Evolutionary conservation across 2,329 filamentous ascomycete species (phyloP), one percentile per base, ranked within the genome.

Genomic region (Nectriaceae sp.): DNA sequence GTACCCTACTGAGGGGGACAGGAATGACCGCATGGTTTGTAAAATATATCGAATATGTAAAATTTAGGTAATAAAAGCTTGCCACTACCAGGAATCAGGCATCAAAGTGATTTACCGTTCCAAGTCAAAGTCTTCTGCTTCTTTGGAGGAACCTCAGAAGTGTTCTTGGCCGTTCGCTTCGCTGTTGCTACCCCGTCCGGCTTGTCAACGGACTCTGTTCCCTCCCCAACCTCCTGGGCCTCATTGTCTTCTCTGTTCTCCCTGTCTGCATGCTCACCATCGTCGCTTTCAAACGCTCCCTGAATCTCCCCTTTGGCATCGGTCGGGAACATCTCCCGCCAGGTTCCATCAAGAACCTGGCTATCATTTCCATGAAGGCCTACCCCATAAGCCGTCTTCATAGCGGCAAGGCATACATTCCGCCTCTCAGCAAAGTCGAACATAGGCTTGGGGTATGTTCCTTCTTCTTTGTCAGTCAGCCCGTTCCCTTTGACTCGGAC

Each of bases 361-460:
- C 76, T 65, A 62, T 88, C 76, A 53, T 87, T 75, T 0, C 88
- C 88, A 59, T 86, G 77, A 20, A 91, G 60, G 0, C 82, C 81
- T 1, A 87, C 75, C 5, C 73, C 64, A 64, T 90, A 91, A 0
- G 87, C 88, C 39, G 77, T 76, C 72, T 90, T 90, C 80, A 90
- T 84, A 0, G 79, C 82, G 35, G 78, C 69, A 1, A 91, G 70
- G 59, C 88, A 91, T 3, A 80, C 69, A 5, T 77, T 73, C 44
- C 85, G 77, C 56, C 84, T 72, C 63, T 82, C 76, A 16, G 72
- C 65, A 61, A 91, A 92, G 67, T 91, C 87, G 63, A 92, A 89
- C 80, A 91, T 90, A 2, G 87, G 86, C 63, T 85, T 85, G 1
- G 87, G 87, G 64, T 91, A 92, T 1, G 76, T 69, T 1, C 73